Base-by-base conservation (phyloP, 441 rosid genomes). In the Manihot esculenta region DNA sequence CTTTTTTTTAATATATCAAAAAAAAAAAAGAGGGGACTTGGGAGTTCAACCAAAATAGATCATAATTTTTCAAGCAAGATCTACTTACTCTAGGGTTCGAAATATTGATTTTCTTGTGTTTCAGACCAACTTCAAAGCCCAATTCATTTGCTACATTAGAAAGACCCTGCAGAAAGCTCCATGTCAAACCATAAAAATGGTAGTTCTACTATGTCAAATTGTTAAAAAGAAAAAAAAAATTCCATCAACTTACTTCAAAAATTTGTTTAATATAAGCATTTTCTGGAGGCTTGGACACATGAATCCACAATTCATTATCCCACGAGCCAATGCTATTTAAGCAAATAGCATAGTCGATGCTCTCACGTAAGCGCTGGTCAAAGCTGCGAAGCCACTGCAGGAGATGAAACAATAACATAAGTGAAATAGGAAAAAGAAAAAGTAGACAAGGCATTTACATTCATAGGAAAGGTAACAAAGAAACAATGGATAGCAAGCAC, bases 231-330 rank as follows among this genome's bases (percentile, higher is more conserved):
- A 33, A 33, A 33, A 33, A 68, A 45, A 12, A n/a, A 18, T 63
- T 56, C 23, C 48, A 65, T 70, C 13, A 12, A 64, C 87, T 81
- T 78, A 92, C 99, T 83, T 92, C 98, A 77, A 89, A 89, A 74
- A 93, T 92, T 79, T 94, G 98, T 79, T 88, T 94, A 50, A 94
- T 77, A 68, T 92, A 88, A 61, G 93, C 92, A 73, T 94, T 94
- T 61, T 94, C 97, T 56, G 97, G 92, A 78, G 99, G 99, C 87
- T 94, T 94, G 26, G 98, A 94, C 72, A 94, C 98, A 24, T 94
- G 98, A 74, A 92, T 67, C 86, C 84, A 83, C 63, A 94, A 76
- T 74, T 88, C 85, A 67, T 79, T 76, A 65, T 89, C 85, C 97
- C 91, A 85, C 62, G 96, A 90, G 50, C 97, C 98, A 81, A 94